A percentile compares a stretch with the other conserved stretches of the same genome.
Evolutionary conservation across 495 filamentous ascomycete genomes (phyloP).

Genomic region (Penicillium odoratum): DNA sequence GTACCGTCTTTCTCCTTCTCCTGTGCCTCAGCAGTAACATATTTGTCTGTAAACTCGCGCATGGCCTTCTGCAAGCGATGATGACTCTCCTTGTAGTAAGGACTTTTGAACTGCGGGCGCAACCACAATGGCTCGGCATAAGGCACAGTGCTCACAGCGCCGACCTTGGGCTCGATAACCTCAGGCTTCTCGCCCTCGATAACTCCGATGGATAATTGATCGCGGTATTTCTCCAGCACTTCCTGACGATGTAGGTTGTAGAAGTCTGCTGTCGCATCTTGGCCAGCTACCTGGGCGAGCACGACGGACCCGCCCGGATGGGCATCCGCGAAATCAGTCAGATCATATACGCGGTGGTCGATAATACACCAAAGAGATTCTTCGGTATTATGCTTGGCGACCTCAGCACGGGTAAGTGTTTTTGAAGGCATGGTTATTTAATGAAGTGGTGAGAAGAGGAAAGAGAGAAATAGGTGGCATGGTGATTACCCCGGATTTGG

Average conservation of each 20-base stretch:
- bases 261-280: slow-evolving; percentile 56
- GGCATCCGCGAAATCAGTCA: slow-evolving; percentile 58
- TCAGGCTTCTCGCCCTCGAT: slow-evolving; percentile 73
- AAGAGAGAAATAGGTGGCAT: not conserved
- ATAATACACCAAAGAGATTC: slow-evolving; percentile 59
- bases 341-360: slow-evolving; percentile 60
- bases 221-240: slow-evolving; percentile 70
- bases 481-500: slow-evolving; percentile 17
- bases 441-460: not conserved
- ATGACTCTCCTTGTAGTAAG: slow-evolving; percentile 82
- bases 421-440: slow-evolving; percentile 28
- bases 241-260: slow-evolving; percentile 61
- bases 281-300: slow-evolving; percentile 54
- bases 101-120: slow-evolving; percentile 72
- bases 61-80: slow-evolving; percentile 67
- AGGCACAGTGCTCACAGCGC: slow-evolving; percentile 72
- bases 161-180: slow-evolving; percentile 67
- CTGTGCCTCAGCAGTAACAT: slow-evolving; percentile 73
- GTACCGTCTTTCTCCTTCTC: slow-evolving; percentile 75
- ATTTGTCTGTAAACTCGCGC: slow-evolving; percentile 69
- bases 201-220: slow-evolving; percentile 70
- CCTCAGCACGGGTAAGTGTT: slow-evolving; percentile 46
- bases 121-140: slow-evolving; percentile 85
- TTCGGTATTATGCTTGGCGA: slow-evolving; percentile 53
- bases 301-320: slow-evolving; percentile 60